These are phyloP conservation scores for Adansonia gregorii DNA, from an alignment of 441 rosid genomes.

Conservation along the genomic window DNA sequence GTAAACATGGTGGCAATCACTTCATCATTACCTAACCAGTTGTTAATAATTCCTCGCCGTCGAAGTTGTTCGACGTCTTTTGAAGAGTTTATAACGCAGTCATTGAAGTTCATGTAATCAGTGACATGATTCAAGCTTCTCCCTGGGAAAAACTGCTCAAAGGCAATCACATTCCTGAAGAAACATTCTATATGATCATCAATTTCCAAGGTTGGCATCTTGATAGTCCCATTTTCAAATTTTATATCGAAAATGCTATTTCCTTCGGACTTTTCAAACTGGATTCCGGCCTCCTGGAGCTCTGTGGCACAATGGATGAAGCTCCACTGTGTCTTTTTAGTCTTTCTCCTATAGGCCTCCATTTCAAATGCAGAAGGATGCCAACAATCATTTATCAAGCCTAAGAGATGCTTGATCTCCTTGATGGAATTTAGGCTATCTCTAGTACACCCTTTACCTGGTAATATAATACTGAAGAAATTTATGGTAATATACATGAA, in stretches of 20 bases:
- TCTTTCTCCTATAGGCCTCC: neutral
- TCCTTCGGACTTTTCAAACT: neutral
- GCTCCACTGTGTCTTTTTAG: neutral
- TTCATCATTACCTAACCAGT: neutral
- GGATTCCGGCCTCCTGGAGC: neutral
- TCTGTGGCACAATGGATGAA: neutral
- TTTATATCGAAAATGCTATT: neutral
- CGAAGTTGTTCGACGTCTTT: neutral
- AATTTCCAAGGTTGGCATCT: constrained; percentile 25
- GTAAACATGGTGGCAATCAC: neutral
- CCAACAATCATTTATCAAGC: neutral
- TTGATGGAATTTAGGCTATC: neutral
- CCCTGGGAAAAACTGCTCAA: constrained; percentile 16
- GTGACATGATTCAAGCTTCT: neutral
- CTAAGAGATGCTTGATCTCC: neutral
- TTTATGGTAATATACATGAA: neutral
- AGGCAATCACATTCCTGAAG: constrained; percentile 26
- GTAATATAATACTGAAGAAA: constrained; percentile 1
- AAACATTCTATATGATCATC: neutral
- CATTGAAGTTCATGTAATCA: neutral
- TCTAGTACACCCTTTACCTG: constrained; percentile 12
- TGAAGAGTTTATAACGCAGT: neutral
- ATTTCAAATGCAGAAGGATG: neutral
- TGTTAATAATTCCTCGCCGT: neutral
- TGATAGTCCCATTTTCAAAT: neutral